A percentile compares a stretch with the other conserved stretches of the same genome.
These are phyloP conservation scores for Calonectria ilicicola DNA, from an alignment of 2,329 filamentous ascomycete species.

Conservation along the genomic window DNA sequence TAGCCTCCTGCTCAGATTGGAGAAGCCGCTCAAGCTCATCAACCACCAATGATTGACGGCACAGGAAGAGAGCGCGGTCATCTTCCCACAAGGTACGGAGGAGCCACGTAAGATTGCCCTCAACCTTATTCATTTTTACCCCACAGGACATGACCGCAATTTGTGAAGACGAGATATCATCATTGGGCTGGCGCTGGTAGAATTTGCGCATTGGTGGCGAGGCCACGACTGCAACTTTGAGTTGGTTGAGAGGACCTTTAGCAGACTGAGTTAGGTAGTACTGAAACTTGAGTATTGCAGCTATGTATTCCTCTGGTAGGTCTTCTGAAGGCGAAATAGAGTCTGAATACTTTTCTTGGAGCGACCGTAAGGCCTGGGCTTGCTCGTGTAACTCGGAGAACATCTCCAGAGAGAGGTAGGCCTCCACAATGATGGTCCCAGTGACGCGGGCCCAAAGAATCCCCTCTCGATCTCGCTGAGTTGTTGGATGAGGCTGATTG, in stretches of 20 bases:
- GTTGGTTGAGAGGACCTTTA: slow-evolving; percentile 45
- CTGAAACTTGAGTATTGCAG: slow-evolving; percentile 54
- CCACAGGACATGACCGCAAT: slow-evolving; percentile 37
- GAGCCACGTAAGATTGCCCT: slow-evolving; percentile 50
- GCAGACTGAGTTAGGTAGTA: slow-evolving; percentile 48
- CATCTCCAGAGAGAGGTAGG: slow-evolving; percentile 50
- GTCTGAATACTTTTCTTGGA: slow-evolving; percentile 49
- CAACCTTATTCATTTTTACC: slow-evolving; percentile 33
- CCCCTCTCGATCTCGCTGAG: slow-evolving; percentile 14
- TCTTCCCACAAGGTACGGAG: slow-evolving; percentile 54
- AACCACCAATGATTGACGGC: slow-evolving; percentile 50
- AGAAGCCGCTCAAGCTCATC: slow-evolving; percentile 63
- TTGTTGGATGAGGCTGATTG: slow-evolving; percentile 45
- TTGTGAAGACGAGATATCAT: slow-evolving; percentile 28
- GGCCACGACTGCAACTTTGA: slow-evolving; percentile 38
- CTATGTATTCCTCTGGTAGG: slow-evolving; percentile 49
- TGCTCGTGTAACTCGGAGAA: slow-evolving; percentile 54
- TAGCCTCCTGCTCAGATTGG: slow-evolving; percentile 49
- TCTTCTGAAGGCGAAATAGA: slow-evolving; percentile 45
- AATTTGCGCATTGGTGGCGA: slow-evolving; percentile 56
- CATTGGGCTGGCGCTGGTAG: slow-evolving; percentile 46
- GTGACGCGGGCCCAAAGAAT: slow-evolving; percentile 56
- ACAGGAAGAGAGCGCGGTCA: slow-evolving; percentile 44
- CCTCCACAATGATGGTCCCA: slow-evolving; percentile 45
- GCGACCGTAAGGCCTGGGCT: slow-evolving; percentile 34